Base-by-base conservation (phyloP, 331 rosid species). In the Telfairia occidentalis region DNA sequence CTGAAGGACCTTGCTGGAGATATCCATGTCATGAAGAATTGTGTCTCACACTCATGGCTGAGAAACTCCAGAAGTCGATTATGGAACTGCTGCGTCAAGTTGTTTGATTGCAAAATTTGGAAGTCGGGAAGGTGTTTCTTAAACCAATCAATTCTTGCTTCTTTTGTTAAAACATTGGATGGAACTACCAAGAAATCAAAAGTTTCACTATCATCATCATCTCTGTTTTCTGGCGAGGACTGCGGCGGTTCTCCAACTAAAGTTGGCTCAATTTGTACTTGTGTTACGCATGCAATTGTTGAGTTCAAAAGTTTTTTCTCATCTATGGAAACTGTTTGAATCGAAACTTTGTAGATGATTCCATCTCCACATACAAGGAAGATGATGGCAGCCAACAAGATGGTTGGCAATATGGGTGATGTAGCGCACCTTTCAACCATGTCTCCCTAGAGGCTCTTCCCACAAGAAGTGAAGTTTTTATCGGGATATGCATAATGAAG, bases 11-110 rank as follows among this genome's bases (percentile, higher is more conserved):
- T 78, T 1, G 78, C 87, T 3, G 91, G 90, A 0, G 87, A 84
- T 76, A 88, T 84, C 97, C 97, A 89, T 3, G 97, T 89, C 96
- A 94, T 88, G 85, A 89, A 94, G 83, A 94, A 79, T 42, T 79
- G 90, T 59, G 73, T 77, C 60, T 89, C 96, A 43, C 98, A 93
- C 29, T 76, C 80, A 1, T 32, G 71, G 74, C 79, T 63, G 60
- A 89, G 82, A 42, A 93, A 84, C 79, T 80, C 67, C 37, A 81
- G 23, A 63, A 91, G 82, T 59, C 97, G 78, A 26, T 79, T 63
- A 42, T 89, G 90, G 61, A 90, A 93, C 23, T 76, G 79, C 78
- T 18, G 65, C 4, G 88, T 74, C 48, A 73, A 71, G 53, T 78
- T 78, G 83, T 84, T 79, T 34, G 97, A 87, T 52, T 82, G 76